Base-by-base conservation (phyloP, 768 basidiomycete species). In the Sarcodon sp. region DNA sequence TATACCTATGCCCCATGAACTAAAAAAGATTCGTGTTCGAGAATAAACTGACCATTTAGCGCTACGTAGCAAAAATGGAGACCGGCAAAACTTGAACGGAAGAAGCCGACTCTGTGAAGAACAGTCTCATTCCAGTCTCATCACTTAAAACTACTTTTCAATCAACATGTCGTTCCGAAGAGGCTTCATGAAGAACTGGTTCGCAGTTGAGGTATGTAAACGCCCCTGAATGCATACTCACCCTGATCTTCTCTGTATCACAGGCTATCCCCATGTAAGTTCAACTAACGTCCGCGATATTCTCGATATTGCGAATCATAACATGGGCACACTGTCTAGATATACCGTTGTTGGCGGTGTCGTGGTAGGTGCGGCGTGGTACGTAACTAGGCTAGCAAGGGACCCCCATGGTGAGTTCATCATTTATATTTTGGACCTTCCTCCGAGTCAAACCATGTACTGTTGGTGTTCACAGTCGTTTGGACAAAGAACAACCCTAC, bases 401-500 rank as follows among this genome's bases (percentile, higher is more conserved):
- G 69, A 71, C 32, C 66, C 69, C 18, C 62, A 65, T 48, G 62
- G 71, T 64, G 50, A 51, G 60, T 58, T 7, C 32, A n/a, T 18
- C 43, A 48, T 9, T 41, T 8, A 12, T 21, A 16, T 37, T 35
- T 45, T n/a, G 21, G 32, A n/a, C 34, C 13, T 10, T 48, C 47
- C 16, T 36, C 11, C 6, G 31, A 46, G 33, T 44, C n/a, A 27
- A 33, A 44, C 44, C 43, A 34, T 50, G 51, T 57, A 46, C 33
- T 4, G 10, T 33, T 41, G 39, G 16, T 37, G 33, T n/a, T 2
- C 48, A 4, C 49, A 77, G 76, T 79, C 48, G 62, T 79, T 49
- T 80, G 79, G 79, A 72, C 78, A 56, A 75, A 67, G 62, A 62
- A 59, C 62, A 92, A 93, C 72, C 88, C 88, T 34, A 80, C 80